Base-by-base conservation (phyloP, 352 stramenopile species). In the Pythium monospermum region DNA sequence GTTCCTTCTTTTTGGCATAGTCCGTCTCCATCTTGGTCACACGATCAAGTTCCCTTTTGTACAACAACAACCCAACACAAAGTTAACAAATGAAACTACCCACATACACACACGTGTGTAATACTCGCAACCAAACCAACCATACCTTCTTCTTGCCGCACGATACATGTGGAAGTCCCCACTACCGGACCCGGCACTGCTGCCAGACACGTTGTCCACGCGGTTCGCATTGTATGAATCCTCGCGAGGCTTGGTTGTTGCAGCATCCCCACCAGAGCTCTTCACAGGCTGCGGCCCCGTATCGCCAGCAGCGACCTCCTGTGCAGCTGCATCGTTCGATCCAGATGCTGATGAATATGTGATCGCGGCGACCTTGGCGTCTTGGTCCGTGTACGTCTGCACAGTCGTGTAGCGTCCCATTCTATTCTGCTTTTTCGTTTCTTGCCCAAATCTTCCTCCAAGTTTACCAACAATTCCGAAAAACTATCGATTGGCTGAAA, bases 131-230 rank as follows among this genome's bases (percentile, higher is more conserved):
- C 26, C 23, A 32, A 23, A 16, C 41, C 18, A 41, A 26, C 43
- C 53, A 6, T 19, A 88, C 81, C 81, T 56, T 71, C 93, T 84
- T 16, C 95, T 77, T 0, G 91, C 71, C n/a, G 96, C 90, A 35
- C 94, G 87, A 61, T 99, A 99, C 59, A 97, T 91, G 80, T 98
- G 95, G 65, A 98, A 99, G 38, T 98, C 95, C 43, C 95, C 93
- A 19, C 86, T 97, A 6, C 94, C 92, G 13, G 95, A 94, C 37
- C 95, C 96, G 0, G 94, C 93, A 1, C 85, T 93, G 53, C 87
- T 98, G 27, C 96, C 95, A 26, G 97, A 97, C 8, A 97, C 91
- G 69, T 98, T 98, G 38, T 97, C 78, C 6, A 98, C 93, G 50
- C 79, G 80, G 57, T 85, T 90, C 5, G 85, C 59, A n/a, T n/a